These are phyloP conservation scores for Marchantia paleacea DNA, from an alignment of 225 moss, liverwort and hornwort genomes.

Conservation along the genomic window DNA sequence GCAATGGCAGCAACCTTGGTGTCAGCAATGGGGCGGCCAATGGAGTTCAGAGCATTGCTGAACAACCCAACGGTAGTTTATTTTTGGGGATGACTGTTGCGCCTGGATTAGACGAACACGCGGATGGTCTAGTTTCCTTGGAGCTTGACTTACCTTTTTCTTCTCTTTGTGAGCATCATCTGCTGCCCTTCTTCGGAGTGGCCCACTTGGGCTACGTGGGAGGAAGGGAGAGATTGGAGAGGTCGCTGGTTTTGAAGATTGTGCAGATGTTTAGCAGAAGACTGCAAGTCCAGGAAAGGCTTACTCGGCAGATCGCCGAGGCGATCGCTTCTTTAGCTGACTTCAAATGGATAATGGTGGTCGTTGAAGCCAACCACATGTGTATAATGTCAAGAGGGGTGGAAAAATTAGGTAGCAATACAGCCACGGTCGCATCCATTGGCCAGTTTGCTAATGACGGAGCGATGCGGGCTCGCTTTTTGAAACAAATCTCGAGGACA, in stretches of 20 bases:
- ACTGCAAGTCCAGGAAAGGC: slow-evolving; percentile 90
- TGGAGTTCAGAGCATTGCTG: slow-evolving; percentile 27
- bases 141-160: slow-evolving; percentile 73
- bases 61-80: slow-evolving; percentile 7
- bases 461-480: slow-evolving; percentile 37
- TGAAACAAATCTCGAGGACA: slow-evolving; percentile 33
- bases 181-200: slow-evolving; percentile 81
- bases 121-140: slow-evolving; percentile 21
- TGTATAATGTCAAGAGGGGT: slow-evolving; percentile 94
- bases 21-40: slow-evolving; percentile 23
- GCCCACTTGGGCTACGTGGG: slow-evolving; percentile 69
- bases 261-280: slow-evolving; percentile 82
- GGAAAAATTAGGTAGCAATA: slow-evolving; percentile 54
- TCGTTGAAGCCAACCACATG: slow-evolving; percentile 94
- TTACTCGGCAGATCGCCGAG: slow-evolving; percentile 88
- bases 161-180: slow-evolving; percentile 91
- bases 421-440: slow-evolving; percentile 42
- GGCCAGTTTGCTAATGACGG: slow-evolving; percentile 39
- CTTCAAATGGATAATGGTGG: slow-evolving; percentile 66
- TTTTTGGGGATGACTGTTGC: slow-evolving; percentile 7
- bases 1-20: slow-evolving; percentile 6
- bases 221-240: slow-evolving; percentile 43
- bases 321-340: slow-evolving; percentile 49
- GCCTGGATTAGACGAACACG: slow-evolving; percentile 7
- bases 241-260: slow-evolving; percentile 61